Base-by-base conservation (phyloP, 306 rosid species). In the Quercus berberidifolia region DNA sequence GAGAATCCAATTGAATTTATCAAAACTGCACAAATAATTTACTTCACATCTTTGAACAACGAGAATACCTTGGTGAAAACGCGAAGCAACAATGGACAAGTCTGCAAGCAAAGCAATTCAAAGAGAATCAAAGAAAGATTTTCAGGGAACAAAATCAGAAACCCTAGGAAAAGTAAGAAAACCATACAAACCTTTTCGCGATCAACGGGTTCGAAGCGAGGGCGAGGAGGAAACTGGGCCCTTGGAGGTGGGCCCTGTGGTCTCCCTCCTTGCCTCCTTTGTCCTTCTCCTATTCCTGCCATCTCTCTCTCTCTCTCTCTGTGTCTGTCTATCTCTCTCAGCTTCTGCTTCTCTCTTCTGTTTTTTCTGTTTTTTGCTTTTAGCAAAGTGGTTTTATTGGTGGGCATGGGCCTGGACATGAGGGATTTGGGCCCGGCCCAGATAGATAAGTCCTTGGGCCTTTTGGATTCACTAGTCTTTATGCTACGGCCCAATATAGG, bases 81-180 rank as follows among this genome's bases (percentile, higher is more conserved):
- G 73, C 98, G 91, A 59, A 95, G 97, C 58, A 95, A 79, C 43
- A 95, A 85, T n/a, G 98, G 99, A 72, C 99, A 95, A 17, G 94
- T 93, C 98, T 94, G 92, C 38, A 82, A 12, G 30, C 33, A 54
- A 74, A 20, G n/a, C 15, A 35, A 68, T 41, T 41, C 4, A 79
- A 49, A 12, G 18, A 31, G 15, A 31, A 49, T 55, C 6, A 54
- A 23, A 18, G 12, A 43, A 54, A 70, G 5, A 71, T 38, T 38
- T 20, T 1, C 10, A 20, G 65, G 31, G 12, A 12, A 18, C 55
- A 31, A 68, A 35, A 67, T 6, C 38, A 55, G 30, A 68, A 77
- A 68, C 21, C 41, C 31, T 64, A 51, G 59, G 20, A 6, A 7
- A 59, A 38, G 69, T 62, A 35, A 43, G 21, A 23, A 63, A 12